phyloP scores from a whole-genome alignment of 352 stramenopile genomes.

The Phytopythium kandeliae region DNA sequence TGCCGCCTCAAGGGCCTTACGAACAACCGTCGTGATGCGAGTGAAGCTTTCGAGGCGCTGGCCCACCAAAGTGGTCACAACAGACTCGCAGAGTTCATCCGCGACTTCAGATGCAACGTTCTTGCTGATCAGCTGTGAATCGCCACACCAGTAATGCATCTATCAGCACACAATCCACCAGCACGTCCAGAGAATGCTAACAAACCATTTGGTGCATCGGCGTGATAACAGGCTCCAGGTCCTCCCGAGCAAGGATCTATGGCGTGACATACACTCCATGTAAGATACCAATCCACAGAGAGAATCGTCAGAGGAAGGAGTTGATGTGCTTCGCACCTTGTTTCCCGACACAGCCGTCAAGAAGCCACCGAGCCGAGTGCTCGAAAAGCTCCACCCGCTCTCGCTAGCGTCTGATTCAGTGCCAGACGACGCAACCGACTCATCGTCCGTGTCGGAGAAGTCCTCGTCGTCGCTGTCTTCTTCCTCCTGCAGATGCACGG shows the following conservation, averaged over 20 bases:
- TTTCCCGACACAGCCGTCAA: conserved; percentile 82
- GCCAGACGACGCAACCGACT: conserved; percentile 59
- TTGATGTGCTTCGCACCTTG: conserved; percentile 34
- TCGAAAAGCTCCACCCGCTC: conserved; percentile 72
- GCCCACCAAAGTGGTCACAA: conserved; percentile 91
- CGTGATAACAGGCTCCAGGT: conserved; percentile 90
- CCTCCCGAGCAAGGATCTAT: conserved; percentile 88
- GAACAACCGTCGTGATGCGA: conserved; percentile 87
- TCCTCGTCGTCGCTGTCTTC: conserved; percentile 65
- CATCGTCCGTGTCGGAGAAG: conserved; percentile 61
- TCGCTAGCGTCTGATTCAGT: conserved; percentile 62
- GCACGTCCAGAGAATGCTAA: neutral
- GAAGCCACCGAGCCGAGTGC: conserved; percentile 77
- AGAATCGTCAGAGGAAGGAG: neutral
- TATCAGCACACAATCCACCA: neutral
- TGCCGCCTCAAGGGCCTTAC: conserved; percentile 92
- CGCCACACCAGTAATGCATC: neutral
- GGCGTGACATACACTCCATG: neutral
- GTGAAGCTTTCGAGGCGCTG: conserved; percentile 95
- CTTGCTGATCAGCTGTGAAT: conserved; percentile 90
- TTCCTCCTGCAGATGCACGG: conserved; percentile 32
- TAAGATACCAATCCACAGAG: neutral
- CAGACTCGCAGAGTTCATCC: conserved; percentile 93
- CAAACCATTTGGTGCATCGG: conserved; percentile 91
- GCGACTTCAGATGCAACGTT: conserved; percentile 97